Percentiles rank a stretch among this genome's conserved stretches.
phyloP scores from a whole-genome alignment of 495 filamentous ascomycete species.

The Penicillium cinerascens region DNA sequence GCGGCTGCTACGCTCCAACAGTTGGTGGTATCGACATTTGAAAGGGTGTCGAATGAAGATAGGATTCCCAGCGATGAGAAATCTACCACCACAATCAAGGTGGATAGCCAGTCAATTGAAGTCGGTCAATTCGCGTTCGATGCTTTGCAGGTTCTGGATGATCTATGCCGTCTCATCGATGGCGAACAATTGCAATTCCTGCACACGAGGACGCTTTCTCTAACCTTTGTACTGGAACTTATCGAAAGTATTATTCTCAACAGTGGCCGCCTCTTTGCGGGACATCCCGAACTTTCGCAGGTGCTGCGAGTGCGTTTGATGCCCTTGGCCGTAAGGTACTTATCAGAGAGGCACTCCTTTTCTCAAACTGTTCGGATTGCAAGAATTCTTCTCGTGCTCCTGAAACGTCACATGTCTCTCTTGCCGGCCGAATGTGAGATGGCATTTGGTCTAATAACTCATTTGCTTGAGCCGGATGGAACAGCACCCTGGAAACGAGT shows the following conservation, averaged over 20 bases:
- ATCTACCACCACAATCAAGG: slow-evolving; percentile 32
- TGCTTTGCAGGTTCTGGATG: slow-evolving; percentile 81
- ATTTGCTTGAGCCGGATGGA: slow-evolving; percentile 81
- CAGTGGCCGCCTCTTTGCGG: slow-evolving; percentile 73
- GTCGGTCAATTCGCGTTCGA: slow-evolving; percentile 78
- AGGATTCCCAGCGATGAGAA: slow-evolving; percentile 50
- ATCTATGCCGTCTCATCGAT: slow-evolving; percentile 85
- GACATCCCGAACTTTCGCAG: slow-evolving; percentile 76
- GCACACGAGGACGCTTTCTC: slow-evolving; percentile 67
- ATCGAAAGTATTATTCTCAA: slow-evolving; percentile 86
- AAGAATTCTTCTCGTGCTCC: slow-evolving; percentile 73
- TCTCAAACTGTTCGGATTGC: slow-evolving; percentile 77
- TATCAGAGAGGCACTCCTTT: slow-evolving; percentile 78
- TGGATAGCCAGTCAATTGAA: slow-evolving; percentile 57
- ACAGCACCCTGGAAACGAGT: slow-evolving; percentile 78
- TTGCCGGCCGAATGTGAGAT: slow-evolving; percentile 79
- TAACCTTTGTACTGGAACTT: slow-evolving; percentile 81
- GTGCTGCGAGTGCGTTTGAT: slow-evolving; percentile 76
- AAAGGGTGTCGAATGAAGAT: slow-evolving; percentile 83
- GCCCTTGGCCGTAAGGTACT: slow-evolving; percentile 72
- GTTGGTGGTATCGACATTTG: slow-evolving; percentile 86
- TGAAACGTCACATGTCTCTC: slow-evolving; percentile 71
- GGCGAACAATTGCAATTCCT: slow-evolving; percentile 77
- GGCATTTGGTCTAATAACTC: slow-evolving; percentile 77
- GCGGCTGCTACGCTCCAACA: slow-evolving; percentile 94